A percentile compares a stretch with the other conserved stretches of the same genome.
Conservation (phyloP, 1,284 basidiomycete genomes). For the Schizopora paradoxa region DNA sequence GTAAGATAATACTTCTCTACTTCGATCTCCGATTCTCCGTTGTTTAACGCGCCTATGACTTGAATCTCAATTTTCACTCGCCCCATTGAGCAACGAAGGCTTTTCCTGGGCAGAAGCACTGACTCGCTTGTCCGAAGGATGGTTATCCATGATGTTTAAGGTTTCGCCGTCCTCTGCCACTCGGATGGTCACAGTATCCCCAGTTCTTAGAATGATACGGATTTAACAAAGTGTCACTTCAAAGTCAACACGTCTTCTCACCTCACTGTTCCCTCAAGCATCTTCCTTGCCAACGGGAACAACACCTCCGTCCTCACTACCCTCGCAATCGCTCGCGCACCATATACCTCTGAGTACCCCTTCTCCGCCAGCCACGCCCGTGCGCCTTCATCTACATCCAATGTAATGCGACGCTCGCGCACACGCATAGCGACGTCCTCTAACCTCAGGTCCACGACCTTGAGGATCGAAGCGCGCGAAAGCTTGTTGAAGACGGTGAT, state of each 20-base stretch:
- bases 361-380: conserved; percentile 69
- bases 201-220: conserved; percentile 25
- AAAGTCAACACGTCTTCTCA: conserved; percentile 27
- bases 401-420: conserved; percentile 56
- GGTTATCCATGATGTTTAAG: conserved; percentile 54
- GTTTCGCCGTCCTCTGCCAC: conserved; percentile 39
- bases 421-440: conserved; percentile 70
- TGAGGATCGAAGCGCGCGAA: conserved; percentile 63
- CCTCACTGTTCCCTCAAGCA: conserved; percentile 73
- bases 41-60: too few relatives aligned
- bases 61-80: too few relatives aligned
- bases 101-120: conserved; percentile 1
- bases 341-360: conserved; percentile 85
- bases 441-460: conserved; percentile 75
- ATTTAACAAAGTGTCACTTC: background rate
- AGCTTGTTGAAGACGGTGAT: conserved; percentile 90
- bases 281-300: conserved; percentile 71
- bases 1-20: too few relatives aligned
- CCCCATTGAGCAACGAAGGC: too few relatives aligned
- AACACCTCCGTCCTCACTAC: conserved; percentile 76
- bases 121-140: conserved; percentile 37
- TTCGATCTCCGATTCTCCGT: too few relatives aligned
- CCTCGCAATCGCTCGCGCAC: conserved; percentile 79
- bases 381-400: conserved; percentile 67
- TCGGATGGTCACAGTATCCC: conserved; percentile 53